phyloP scores from a whole-genome alignment of 1,284 basidiomycete genomes.

The Malassezia pachydermatis region DNA sequence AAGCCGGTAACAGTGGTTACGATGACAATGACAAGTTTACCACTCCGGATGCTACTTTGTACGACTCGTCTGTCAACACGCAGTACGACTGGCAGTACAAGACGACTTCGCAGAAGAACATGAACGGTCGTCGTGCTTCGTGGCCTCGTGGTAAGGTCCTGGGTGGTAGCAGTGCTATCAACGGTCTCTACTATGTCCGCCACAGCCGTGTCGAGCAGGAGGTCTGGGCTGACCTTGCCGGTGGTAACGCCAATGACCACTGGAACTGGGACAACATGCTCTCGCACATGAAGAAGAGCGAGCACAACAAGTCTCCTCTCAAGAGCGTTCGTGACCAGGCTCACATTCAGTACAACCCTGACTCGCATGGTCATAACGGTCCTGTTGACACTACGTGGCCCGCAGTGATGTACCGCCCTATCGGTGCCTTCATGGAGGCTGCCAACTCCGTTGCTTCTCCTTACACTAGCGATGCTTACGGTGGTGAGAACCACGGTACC shows the following conservation, averaged over 20 bases:
- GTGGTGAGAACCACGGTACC: constrained; percentile 31
- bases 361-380: constrained; percentile 24
- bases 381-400: constrained; percentile 31
- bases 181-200: constrained; percentile 44
- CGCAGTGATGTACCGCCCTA: constrained; percentile 24
- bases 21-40: constrained; percentile 18
- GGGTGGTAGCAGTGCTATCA: constrained; percentile 52
- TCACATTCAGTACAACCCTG: constrained; percentile 20
- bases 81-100: constrained; percentile 32
- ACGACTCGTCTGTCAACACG: constrained; percentile 23
- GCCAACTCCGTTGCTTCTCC: constrained; percentile 17
- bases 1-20: constrained; percentile 52
- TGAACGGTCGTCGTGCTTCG: constrained; percentile 21
- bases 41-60: constrained; percentile 21
- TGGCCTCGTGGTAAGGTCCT: constrained; percentile 50
- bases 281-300: constrained; percentile 29
- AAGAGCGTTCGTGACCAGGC: constrained; percentile 13
- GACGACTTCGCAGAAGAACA: constrained; percentile 18
- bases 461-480: constrained; percentile 22
- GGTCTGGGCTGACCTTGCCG: constrained; percentile 26
- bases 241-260: constrained; percentile 22
- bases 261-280: constrained; percentile 26
- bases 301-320: constrained; percentile 20
- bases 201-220: constrained; percentile 39
- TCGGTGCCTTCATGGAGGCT: constrained; percentile 28